Base-by-base conservation (phyloP, 2,329 filamentous ascomycete genomes). In the Colletotrichum spaethianum region DNA sequence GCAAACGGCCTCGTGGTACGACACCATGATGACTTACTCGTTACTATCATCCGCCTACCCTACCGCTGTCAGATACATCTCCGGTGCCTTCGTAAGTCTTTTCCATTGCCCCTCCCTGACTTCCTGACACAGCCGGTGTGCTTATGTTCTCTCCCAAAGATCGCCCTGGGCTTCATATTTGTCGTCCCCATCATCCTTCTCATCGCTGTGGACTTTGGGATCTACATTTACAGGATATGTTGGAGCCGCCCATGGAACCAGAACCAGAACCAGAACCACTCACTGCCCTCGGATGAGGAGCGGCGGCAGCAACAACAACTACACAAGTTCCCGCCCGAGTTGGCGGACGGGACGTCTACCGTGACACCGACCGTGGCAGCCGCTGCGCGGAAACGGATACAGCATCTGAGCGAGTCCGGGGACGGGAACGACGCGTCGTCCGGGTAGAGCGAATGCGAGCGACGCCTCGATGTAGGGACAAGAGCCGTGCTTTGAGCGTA, bases 201-300 rank as follows among this genome's bases (percentile, higher is more conserved):
- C 38, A 81, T 90, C 68, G 72, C 83, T 38, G 84, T 88, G 75
- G 88, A 90, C 76, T 77, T 90, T 60, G 77, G 80, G 33, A 81
- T 90, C 38, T 90, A 88, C 87, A 73, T 87, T 50, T 90, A 86
- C 83, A 84, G 88, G 75, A 81, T 85, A 12, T 77, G 77, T 69
- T 78, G 75, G 69, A 70, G 53, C n/a, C 61, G 65, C 6, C 63
- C 63, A n/a, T 66, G 67, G 67, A 68, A 40, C 40, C 67, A 46
- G 6, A 55, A 44, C 28, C 48, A 44, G 6, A 55, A 44, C 26
- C 48, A 55, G 28, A 44, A 33, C 26, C 48, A 44, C 36, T 11
- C 46, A 18, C 18, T 38, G 9, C 23, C 31, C 12, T 33, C 23
- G 9, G 23, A 7, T 23, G 62, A 70, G 62, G 38, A 23, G 38